Conservation (phyloP, 2,329 filamentous ascomycete species). For the Aspergillus pseudoviridinutans region DNA sequence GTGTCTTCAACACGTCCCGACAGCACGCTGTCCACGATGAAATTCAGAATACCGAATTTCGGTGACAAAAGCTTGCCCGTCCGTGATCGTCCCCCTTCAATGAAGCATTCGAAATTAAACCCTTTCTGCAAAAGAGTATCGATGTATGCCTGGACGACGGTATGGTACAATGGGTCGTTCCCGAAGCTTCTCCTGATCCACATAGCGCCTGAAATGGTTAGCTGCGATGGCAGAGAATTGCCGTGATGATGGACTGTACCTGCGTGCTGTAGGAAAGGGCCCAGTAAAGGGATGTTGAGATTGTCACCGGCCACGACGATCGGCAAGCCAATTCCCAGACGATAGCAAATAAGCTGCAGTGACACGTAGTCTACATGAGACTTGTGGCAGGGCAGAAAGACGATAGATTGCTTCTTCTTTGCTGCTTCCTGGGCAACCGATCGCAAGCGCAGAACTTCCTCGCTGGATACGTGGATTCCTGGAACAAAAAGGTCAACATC, state of each 20-base stretch:
- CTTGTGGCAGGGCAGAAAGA: slow-evolving; percentile 91
- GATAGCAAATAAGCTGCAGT: slow-evolving; percentile 91
- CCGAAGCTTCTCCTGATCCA: slow-evolving; percentile 92
- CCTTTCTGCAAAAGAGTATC: slow-evolving; percentile 87
- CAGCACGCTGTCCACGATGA: slow-evolving; percentile 83
- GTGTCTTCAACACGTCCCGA: slow-evolving; percentile 85
- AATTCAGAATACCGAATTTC: slow-evolving; percentile 92
- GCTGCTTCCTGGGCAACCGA: slow-evolving; percentile 78
- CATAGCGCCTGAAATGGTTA: slow-evolving; percentile 64
- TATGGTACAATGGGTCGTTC: slow-evolving; percentile 83
- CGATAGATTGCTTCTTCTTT: slow-evolving; percentile 86
- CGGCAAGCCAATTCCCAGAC: slow-evolving; percentile 80
- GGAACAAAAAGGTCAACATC: slow-evolving; percentile 4
- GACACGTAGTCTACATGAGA: slow-evolving; percentile 97
- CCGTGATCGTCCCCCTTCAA: slow-evolving; percentile 87
- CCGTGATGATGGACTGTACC: slow-evolving; percentile 40
- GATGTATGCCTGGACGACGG: slow-evolving; percentile 93
- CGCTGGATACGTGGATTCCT: slow-evolving; percentile 88
- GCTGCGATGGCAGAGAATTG: background rate
- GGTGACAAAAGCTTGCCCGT: slow-evolving; percentile 91
- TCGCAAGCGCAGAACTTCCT: slow-evolving; percentile 80
- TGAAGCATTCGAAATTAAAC: slow-evolving; percentile 95
- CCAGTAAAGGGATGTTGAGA: slow-evolving; percentile 87
- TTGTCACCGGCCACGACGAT: slow-evolving; percentile 96
- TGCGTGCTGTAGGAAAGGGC: slow-evolving; percentile 88